Conservation (phyloP, 2,329 filamentous ascomycete species). For the Aspergillus caelatus region DNA sequence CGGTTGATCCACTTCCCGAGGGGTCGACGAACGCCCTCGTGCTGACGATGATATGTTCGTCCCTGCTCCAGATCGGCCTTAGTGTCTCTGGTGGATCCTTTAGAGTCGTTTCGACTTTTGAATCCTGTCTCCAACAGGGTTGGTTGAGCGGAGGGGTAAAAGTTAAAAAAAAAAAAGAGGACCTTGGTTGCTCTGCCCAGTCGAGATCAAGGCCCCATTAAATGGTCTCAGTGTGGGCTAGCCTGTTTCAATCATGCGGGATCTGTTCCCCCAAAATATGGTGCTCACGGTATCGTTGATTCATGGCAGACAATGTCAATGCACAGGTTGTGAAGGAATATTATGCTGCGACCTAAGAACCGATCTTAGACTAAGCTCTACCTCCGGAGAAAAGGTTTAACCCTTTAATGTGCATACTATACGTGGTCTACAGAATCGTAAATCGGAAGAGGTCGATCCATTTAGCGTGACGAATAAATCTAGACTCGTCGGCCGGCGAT, state of each 20-base stretch:
- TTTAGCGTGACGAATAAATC: background rate
- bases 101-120: background rate
- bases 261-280: background rate
- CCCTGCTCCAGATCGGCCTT: background rate
- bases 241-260: background rate
- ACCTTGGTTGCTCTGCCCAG: background rate
- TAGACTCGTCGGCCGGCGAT: background rate
- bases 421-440: background rate
- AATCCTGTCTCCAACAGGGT: background rate
- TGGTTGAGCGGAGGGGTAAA: background rate
- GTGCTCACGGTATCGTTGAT: background rate
- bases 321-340: background rate
- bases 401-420: background rate
- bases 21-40: background rate
- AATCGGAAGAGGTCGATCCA: background rate
- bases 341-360: too few species aligned
- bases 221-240: background rate
- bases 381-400: too few species aligned
- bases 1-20: conserved; percentile 1
- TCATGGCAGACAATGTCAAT: background rate
- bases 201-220: background rate
- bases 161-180: background rate
- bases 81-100: background rate
- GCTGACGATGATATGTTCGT: background rate
- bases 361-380: background rate